Evolutionary conservation across 352 stramenopile genomes (phyloP), one percentile per base, ranked within the genome.

Genomic region (Globisporangium cederbergense): DNA sequence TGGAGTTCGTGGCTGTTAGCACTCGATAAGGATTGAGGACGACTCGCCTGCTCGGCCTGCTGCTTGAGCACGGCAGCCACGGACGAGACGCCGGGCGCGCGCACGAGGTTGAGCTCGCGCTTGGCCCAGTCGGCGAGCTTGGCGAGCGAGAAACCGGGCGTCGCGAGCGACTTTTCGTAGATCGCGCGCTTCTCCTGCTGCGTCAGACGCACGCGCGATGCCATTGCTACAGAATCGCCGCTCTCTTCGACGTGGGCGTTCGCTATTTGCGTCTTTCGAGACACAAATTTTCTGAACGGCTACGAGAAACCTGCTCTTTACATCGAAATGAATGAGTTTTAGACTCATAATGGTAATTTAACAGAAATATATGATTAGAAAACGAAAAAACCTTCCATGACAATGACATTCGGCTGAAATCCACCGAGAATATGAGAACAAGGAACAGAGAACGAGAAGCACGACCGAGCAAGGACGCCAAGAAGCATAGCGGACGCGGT

Each of bases 141-240:
- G 5, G 47, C 43, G 10, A 62, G 43, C 43, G 57, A 38, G 43
- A 62, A 45, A 10, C 57, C 57, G n/a, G 57, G 57, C 45, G 57
- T 47, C 18, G 42, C 32, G 57, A 55, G 57, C 43, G 57, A 62
- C 45, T 62, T 62, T 18, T 46, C 43, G 57, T 62, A 62, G 43
- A 62, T 54, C 45, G 49, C 22, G 43, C 49, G 43, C 57, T 62
- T 62, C 43, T 62, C 57, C 7, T 51, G 43, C 18, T 16, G 30
- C 30, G 28, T 51, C 16, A 62, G 47, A 14, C 51, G 51, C 30
- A 58, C 28, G 8, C 51, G 51, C 51, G 30, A 13, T 30, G 51
- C 28, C 28, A 56, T 50, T 50, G 25, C 25, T 28, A 28, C 25
- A 28, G 25, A 28, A 28, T 28, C 25, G 25, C 2, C 25, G 25